These are phyloP conservation scores for Laguncularia racemosa DNA, from an alignment of 345 rosid genomes.

Conservation along the genomic window DNA sequence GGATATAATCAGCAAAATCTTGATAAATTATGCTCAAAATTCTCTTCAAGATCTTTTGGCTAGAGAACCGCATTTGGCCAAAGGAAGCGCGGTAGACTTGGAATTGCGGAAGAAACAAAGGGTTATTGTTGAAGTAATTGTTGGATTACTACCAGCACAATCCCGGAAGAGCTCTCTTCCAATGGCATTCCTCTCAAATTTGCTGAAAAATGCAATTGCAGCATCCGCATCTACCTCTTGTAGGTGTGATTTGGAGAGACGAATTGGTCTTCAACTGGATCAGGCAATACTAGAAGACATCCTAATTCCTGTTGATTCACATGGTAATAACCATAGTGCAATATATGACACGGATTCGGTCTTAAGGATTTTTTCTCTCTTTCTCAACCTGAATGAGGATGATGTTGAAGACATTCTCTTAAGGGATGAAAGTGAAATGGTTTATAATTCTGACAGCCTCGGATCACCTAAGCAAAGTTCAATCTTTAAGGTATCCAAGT, in stretches of 20 bases:
- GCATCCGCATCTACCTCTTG: constrained; percentile 57
- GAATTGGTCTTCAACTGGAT: constrained; percentile 89
- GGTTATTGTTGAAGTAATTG: constrained; percentile 66
- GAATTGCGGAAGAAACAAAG: constrained; percentile 76
- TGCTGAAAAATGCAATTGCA: constrained; percentile 72
- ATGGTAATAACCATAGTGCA: constrained; percentile 41
- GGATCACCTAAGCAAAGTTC: constrained; percentile 96
- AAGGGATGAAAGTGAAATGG: constrained; percentile 76
- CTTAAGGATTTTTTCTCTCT: constrained; percentile 76
- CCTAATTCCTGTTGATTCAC: constrained; percentile 59
- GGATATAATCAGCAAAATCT: constrained; percentile 87
- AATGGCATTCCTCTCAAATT: constrained; percentile 85
- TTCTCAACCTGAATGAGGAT: constrained; percentile 80
- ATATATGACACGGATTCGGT: constrained; percentile 82
- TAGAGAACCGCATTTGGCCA: constrained; percentile 51
- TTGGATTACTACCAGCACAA: constrained; percentile 73
- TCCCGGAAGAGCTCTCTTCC: constrained; percentile 86
- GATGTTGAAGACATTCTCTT: constrained; percentile 46
- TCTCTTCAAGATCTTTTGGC: constrained; percentile 66
- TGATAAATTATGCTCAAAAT: constrained; percentile 72
- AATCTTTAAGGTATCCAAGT: constrained; percentile 84
- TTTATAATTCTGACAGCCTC: constrained; percentile 78
- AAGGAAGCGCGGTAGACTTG: constrained; percentile 48
- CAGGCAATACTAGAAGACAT: constrained; percentile 97
- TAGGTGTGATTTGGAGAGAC: constrained; percentile 74